These are phyloP conservation scores for Salix dunnii DNA, from an alignment of 345 rosid species.

Conservation along the genomic window DNA sequence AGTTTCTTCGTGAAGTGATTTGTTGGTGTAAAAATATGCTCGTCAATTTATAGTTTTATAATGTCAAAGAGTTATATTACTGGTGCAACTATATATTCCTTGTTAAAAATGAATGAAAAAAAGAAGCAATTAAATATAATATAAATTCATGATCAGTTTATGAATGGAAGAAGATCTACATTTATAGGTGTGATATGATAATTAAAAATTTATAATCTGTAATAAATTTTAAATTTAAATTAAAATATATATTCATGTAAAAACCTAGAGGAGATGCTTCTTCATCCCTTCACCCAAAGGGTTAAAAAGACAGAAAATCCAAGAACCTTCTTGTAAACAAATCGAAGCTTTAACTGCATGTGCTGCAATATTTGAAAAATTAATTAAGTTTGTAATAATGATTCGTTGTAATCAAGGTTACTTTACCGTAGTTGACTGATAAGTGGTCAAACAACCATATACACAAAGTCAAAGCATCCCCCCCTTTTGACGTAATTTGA, in stretches of 20 bases:
- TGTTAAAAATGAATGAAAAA: no score
- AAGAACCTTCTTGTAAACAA: neutral
- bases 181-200: no score
- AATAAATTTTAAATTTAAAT: rapidly evolving
- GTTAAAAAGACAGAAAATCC: neutral
- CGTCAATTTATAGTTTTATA: no score
- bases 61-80: no score
- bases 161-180: no score
- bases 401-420: no score
- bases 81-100: no score
- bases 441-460: neutral
- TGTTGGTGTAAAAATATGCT: no score
- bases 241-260: no score
- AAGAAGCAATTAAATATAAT: no score
- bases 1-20: neutral
- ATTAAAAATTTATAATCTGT: no score
- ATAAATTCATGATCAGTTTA: no score
- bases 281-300: neutral
- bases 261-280: neutral
- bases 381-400: neutral
- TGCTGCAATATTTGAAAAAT: neutral
- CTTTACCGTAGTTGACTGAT: neutral
- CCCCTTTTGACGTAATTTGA: conserved; percentile 3
- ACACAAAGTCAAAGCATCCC: conserved; percentile 10
- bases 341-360: neutral